Base-by-base conservation (phyloP, 148 eudicot species). In the Beta vulgaris region DNA sequence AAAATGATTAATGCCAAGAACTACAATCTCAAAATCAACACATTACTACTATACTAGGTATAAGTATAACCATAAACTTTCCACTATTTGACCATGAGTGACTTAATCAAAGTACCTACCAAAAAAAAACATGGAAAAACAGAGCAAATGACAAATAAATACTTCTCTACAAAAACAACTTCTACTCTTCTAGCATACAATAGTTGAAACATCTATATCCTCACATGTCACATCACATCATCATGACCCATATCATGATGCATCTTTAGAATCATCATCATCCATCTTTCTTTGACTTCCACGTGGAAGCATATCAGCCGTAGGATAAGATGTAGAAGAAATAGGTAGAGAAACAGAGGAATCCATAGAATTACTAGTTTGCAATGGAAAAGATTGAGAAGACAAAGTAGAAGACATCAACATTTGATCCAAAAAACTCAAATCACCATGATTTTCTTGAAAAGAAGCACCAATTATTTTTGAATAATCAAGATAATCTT, bases 401-500 rank as follows among this genome's bases (percentile, higher is more conserved):
- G 65, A 59, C n/a, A 73, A 67, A 23, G 73, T 42, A 51, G 78
- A 74, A 23, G 78, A 46, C 75, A 80, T 76, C 0, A 75, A 53
- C 79, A 80, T 80, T 53, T 76, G 59, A 37, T 80, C 71, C 32
- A 75, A 71, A 18, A 71, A 70, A 16, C n/a, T 34, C 34, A 65
- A 21, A 12, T 69, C 64, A 3, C 68, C 72, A 6, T 80, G 39
- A 64, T 71, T 72, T 71, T 25, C 72, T 11, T 54, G 55, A 63
- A 23, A 71, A 2, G 70, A 58, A 21, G 61, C 72, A 16, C 78
- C 42, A 55, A 80, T 71, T 70, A 80, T 11, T 68, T 79, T 75
- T 29, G 83, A 75, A 42, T 75, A 80, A 71, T 80, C 67, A 53
- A 80, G 14, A 71, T 80, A 80, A 80, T 80, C 83, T 37, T 55